phyloP scores from a whole-genome alignment of 1,284 basidiomycete species.

The Sphagnurus paluster region DNA sequence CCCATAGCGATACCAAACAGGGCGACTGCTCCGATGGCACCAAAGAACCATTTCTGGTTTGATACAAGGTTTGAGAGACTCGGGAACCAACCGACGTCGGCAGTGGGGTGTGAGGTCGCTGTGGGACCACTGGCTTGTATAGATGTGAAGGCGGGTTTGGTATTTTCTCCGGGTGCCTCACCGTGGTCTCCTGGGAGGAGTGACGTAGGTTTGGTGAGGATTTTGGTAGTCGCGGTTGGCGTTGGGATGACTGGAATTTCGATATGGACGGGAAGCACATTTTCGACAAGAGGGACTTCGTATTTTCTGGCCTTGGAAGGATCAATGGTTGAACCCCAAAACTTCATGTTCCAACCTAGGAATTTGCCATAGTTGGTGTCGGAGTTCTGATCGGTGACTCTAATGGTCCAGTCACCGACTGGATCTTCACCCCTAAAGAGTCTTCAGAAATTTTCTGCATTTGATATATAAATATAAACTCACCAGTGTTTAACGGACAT shows the following conservation, averaged over 20 bases:
- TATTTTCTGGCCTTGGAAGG: slow-evolving; percentile 67
- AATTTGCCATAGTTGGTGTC: slow-evolving; percentile 74
- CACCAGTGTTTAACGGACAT: slow-evolving; percentile 99
- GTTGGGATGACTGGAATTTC: slow-evolving; percentile 31
- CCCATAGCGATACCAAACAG: slow-evolving; percentile 70
- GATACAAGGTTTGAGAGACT: slow-evolving; percentile 77
- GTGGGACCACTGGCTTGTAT: slow-evolving; percentile 31
- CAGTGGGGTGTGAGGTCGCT: slow-evolving; percentile 37
- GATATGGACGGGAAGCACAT: slow-evolving; percentile 53
- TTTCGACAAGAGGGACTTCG: slow-evolving; percentile 56
- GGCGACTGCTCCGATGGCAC: slow-evolving; percentile 68
- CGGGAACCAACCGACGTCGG: slow-evolving; percentile 87
- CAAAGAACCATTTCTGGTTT: slow-evolving; percentile 84
- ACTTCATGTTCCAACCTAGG: slow-evolving; percentile 88
- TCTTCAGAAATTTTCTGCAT: slow-evolving; percentile 16
- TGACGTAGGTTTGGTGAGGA: slow-evolving; percentile 83
- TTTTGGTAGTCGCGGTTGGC: slow-evolving; percentile 53
- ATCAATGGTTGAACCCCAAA: slow-evolving; percentile 93
- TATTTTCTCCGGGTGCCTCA: slow-evolving; percentile 64
- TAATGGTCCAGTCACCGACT: slow-evolving; percentile 90
- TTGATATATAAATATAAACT: slow-evolving; percentile 25
- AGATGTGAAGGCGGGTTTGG: slow-evolving; percentile 60
- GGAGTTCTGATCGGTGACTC: slow-evolving; percentile 74
- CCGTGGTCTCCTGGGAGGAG: slow-evolving; percentile 88
- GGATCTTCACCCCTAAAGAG: slow-evolving; percentile 85